Base-by-base conservation (phyloP, 2,329 filamentous ascomycete species). In the Phaeosphaeriaceae sp. region DNA sequence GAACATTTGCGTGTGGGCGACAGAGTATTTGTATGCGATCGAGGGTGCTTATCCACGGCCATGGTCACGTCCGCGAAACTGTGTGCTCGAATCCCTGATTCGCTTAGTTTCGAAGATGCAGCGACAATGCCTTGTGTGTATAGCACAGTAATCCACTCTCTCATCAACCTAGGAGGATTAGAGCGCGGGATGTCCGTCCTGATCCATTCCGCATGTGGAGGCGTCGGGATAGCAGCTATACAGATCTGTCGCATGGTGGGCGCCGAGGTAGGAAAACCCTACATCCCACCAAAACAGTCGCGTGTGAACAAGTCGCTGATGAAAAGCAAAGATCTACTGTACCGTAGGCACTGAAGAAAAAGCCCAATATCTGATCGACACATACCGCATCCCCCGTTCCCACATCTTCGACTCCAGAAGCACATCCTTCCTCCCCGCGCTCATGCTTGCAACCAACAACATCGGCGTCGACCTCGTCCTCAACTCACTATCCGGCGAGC, bases 391-490 rank as follows among this genome's bases (percentile, higher is more conserved):
- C 19, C 62, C 60, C 6, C 46, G 17, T 1, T 60, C 69, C 1
- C 70, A 63, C 13, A 77, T 80, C 33, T 78, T 79, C 59, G 50
- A 60, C 25, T 71, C 63, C 10, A 69, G 71, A 15, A 57, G 64
- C 45, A 40, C 56, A 15, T 13, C 24, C 2, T 79, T 79, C 50
- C 45, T 47, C 1, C 19, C 51, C 0, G 63, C 58, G 3, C 44
- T 78, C 10, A 57, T 68, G 54, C 10, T 45, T 1, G 54, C 49
- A 1, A 79, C 76, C 0, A 54, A 65, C 11, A 70, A 70, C 3
- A 41, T 54, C 2, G 77, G 77, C 3, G 74, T 78, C 20, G 77
- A 79, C 57, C 44, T 76, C 1, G 65, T 77, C 2, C 50, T 76
- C 2, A 76, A 76, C 47, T 71, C 68, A 7, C 57, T 76, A 4